A percentile compares a stretch with the other conserved stretches of the same genome.
phyloP scores from a whole-genome alignment of 2,329 filamentous ascomycete species.

The Diplodia intermedia region DNA sequence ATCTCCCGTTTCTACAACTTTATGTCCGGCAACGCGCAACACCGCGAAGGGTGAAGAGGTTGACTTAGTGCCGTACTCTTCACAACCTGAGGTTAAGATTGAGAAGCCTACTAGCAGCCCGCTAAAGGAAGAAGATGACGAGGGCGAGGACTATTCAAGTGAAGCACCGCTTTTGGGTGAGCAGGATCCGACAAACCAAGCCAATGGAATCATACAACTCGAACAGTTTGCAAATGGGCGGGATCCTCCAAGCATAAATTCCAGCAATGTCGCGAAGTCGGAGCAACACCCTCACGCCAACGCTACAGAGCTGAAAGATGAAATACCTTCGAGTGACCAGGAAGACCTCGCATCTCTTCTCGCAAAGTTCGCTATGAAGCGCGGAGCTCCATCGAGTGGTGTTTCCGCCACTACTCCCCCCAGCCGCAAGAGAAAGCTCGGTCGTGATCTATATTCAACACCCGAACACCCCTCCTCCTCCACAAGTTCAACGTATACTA shows the following conservation, averaged over 20 bases:
- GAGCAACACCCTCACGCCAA: no score
- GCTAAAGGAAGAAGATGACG: neutral
- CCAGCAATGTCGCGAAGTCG: no score
- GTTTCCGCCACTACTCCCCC: no score
- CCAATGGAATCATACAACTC: no score
- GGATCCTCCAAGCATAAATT: no score
- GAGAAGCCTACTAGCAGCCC: neutral
- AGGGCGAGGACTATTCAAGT: neutral
- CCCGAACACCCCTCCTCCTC: no score
- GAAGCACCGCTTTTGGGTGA: neutral
- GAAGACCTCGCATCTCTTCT: neutral
- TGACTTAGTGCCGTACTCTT: neutral
- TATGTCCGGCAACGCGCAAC: fast-evolving
- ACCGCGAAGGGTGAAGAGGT: neutral
- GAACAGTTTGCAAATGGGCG: no score
- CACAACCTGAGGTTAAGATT: neutral
- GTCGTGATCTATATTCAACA: neutral
- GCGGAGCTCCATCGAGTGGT: neutral
- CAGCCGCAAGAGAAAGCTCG: no score
- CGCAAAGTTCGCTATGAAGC: neutral
- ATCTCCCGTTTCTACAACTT: no score
- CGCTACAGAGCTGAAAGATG: neutral
- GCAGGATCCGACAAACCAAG: no score
- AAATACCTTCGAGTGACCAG: neutral
- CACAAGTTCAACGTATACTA: neutral